Conservation (phyloP, 768 basidiomycete species). For the Tricholoma matsutake region DNA sequence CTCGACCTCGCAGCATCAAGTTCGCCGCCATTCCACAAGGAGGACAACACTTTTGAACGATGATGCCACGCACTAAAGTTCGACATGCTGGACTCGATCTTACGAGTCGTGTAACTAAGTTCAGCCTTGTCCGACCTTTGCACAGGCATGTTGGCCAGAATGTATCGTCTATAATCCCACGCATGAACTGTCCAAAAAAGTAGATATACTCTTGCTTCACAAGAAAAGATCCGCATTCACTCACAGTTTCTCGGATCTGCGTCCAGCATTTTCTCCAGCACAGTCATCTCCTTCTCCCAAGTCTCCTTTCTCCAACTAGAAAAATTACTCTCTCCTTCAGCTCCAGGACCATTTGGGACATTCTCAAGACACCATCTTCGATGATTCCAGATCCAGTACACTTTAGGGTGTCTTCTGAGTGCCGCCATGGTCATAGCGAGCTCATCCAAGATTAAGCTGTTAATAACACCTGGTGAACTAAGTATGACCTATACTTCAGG, state of each 20-base stretch:
- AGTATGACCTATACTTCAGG: constrained; percentile 37
- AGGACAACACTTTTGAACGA: constrained; percentile 74
- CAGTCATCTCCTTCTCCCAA: constrained; percentile 84
- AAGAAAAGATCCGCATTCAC: constrained; percentile 21
- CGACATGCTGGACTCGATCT: constrained; percentile 92
- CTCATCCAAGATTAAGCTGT: constrained; percentile 66
- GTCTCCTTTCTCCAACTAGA: constrained; percentile 72
- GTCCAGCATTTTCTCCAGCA: constrained; percentile 92
- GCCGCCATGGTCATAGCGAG: constrained; percentile 77
- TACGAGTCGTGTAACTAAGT: constrained; percentile 79
- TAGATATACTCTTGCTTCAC: background rate
- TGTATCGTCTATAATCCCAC: constrained; percentile 91
- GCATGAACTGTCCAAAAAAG: constrained; percentile 65
- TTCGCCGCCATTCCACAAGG: constrained; percentile 60
- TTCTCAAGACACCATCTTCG: constrained; percentile 92
- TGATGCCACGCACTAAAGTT: constrained; percentile 99
- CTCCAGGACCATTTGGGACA: constrained; percentile 70
- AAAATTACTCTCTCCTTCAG: constrained; percentile 39
- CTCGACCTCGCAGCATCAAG: constrained; percentile 52
- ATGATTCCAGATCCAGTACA: constrained; percentile 99
- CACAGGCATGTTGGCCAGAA: constrained; percentile 67
- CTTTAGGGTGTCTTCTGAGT: constrained; percentile 85
- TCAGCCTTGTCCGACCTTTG: constrained; percentile 61
- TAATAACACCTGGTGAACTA: constrained; percentile 61
- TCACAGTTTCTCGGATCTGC: constrained; percentile 90